Base-by-base conservation (phyloP, 2,329 filamentous ascomycete species). In the Huntiella moniliformis region DNA sequence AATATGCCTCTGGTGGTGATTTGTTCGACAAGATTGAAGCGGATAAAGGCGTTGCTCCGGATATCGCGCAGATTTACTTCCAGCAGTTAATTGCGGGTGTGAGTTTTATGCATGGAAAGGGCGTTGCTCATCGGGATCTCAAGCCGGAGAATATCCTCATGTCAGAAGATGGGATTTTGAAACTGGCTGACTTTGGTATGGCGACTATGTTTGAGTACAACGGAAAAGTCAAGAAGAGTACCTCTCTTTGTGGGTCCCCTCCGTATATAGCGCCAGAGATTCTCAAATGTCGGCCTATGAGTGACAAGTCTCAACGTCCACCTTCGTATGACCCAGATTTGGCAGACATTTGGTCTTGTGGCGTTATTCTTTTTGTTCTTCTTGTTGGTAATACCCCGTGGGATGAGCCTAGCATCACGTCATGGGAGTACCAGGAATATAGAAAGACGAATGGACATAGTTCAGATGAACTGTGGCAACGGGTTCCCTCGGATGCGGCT, bases 1-100 rank as follows among this genome's bases (percentile, higher is more conserved):
- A 98, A 62, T 80, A 84, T 54, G 91, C 91, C 39, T 84, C 92
- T 55, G 91, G 91, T 37, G 91, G 91, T 8, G 91, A 98, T 59
- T 70, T 98, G 5, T 98, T 98, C 61, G 91, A 98, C 74, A 98
- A 98, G 67, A 96, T 98, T 55, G 92, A 98, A 64, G 87, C 91
- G 13, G 91, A 98, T 60, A 83, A 88, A 38, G 91, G 91, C 41
- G 85, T 96, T n/a, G 75, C 80, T 5, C 78, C 93, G 60, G 84
- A 96, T 58, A 85, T 98, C 57, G 88, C 91, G 32, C 92, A 98
- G 59, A 76, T 95, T 51, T 98, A 96, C 66, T 98, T 98, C 60
- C 73, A 79, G 2, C 91, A 98, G 63, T 73, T 98, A 51, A 73
- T 96, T 54, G 78, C 78, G 57, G 91, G 88, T 6, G 82, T 96